Evolutionary conservation across 495 filamentous ascomycete species (phyloP), one percentile per base, ranked within the genome.

Genomic region (Sabuloglossum arenarium): DNA sequence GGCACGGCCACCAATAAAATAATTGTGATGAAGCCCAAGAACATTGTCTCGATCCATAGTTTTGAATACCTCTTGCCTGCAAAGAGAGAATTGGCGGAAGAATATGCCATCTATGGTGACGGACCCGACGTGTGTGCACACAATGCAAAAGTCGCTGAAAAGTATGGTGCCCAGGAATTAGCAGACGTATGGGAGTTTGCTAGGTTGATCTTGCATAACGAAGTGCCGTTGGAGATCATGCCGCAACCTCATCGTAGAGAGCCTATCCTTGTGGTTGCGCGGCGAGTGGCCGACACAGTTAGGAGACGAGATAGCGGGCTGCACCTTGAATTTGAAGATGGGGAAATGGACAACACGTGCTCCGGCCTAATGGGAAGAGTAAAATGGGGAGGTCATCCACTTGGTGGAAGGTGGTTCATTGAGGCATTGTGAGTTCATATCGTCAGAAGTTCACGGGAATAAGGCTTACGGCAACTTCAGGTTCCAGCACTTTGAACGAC

Each of bases 181-280:
- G 86, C 84, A 29, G 79, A 87, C 59, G 77, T 93, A 1, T 98
- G 91, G 91, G 76, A 78, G 30, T 80, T 96, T 56, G 72, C 84
- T 30, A 80, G 79, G 28, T 68, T 94, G 57, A 74, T 98, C 0
- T 67, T 98, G 42, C 77, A 82, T 59, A 83, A 85, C 58, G 74
- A 83, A 58, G 80, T 85, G 11, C 85, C 83, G 3, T 66, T 88
- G 0, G 76, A 84, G 60, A 68, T 84, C n/a, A 71, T 77, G 30
- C 65, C 74, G 4, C 70, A 72, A 47, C 64, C 71, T 56, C 60
- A 68, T 31, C 67, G 66, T 9, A 66, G 69, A 6, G 71, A 82
- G 52, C 76, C 74, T 14, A 73, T 85, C 23, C 63, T 85, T 10
- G 75, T 83, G 6, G 73, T 86, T 58, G 77, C 81, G 6, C 75